Conservation (phyloP, 257 asterid genomes). For the Anisodus tanguticus region DNA sequence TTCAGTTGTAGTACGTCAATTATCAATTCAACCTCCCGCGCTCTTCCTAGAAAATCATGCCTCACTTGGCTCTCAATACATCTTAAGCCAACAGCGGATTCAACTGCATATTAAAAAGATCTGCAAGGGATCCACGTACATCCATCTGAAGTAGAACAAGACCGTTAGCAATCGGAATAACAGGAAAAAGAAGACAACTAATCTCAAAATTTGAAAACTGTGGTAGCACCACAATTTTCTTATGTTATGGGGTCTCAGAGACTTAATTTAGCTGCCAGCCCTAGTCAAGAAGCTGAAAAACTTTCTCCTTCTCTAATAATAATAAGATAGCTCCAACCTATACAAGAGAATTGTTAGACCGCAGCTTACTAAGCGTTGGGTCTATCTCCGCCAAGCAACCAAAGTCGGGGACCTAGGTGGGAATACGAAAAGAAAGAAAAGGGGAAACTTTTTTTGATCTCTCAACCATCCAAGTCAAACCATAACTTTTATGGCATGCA, state of each 20-base stretch:
- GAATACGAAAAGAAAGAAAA: not conserved
- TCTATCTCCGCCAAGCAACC: not conserved
- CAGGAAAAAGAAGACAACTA: not conserved
- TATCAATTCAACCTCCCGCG: not conserved
- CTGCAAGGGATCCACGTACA: constrained; percentile 87
- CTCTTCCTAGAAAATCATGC: not conserved
- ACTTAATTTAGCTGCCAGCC: not conserved
- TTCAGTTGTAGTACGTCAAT: not conserved
- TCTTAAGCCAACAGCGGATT: constrained; percentile 46
- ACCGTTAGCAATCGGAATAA: constrained; percentile 25
- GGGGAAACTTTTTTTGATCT: not conserved
- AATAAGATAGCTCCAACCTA: not conserved
- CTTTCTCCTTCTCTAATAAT: not conserved
- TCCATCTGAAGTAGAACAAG: constrained; percentile 65
- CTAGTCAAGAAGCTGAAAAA: not conserved
- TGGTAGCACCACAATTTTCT: not conserved
- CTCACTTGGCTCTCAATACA: constrained; percentile 19
- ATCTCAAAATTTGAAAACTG: not conserved
- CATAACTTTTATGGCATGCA: not conserved
- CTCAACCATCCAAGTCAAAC: not conserved
- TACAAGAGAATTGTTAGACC: not conserved
- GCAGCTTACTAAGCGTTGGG: not conserved
- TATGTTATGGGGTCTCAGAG: not conserved
- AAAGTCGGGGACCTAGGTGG: not conserved
- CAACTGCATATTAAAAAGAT: constrained; percentile 80